Conservation (phyloP, 2,329 filamentous ascomycete species). For the Apiospora koreana region DNA sequence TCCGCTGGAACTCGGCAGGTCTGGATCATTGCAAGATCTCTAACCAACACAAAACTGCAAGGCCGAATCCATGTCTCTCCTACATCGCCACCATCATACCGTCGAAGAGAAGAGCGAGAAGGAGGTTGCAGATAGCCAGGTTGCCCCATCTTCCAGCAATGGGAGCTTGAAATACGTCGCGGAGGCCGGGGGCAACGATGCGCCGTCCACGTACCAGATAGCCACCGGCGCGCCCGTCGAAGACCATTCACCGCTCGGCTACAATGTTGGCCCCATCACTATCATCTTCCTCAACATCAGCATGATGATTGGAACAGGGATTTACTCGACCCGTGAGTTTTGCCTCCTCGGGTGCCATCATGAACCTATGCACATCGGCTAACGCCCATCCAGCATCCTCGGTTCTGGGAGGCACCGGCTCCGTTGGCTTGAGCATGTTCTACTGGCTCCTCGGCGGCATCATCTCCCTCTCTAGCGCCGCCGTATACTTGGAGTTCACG, state of each 20-base stretch:
- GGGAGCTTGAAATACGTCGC: neutral
- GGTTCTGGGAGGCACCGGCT: conserved; percentile 61
- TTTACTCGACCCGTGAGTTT: conserved; percentile 64
- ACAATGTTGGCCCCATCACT: conserved; percentile 55
- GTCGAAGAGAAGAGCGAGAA: neutral
- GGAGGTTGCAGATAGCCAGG: too few species aligned
- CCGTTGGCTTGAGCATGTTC: conserved; percentile 61
- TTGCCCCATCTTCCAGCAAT: neutral
- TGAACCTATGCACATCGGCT: conserved; percentile 2
- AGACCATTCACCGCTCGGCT: conserved; percentile 57
- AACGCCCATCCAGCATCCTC: conserved; percentile 23
- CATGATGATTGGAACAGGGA: conserved; percentile 64
- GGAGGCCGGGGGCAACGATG: conserved; percentile 46
- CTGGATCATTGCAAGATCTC: too few species aligned
- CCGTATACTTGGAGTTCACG: conserved; percentile 64
- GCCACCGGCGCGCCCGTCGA: conserved; percentile 64
- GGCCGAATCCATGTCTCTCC: neutral
- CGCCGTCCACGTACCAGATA: conserved; percentile 57
- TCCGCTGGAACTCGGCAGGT: too few species aligned
- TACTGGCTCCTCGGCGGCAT: conserved; percentile 67
- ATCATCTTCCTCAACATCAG: conserved; percentile 63
- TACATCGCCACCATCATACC: too few species aligned
- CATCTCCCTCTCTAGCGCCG: conserved; percentile 55
- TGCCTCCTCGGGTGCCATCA: neutral
- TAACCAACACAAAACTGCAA: too few species aligned